Percentiles rank a stretch among this genome's conserved stretches.
These are phyloP conservation scores for Ilex asprella DNA, from an alignment of 257 asterid genomes.

Conservation along the genomic window DNA sequence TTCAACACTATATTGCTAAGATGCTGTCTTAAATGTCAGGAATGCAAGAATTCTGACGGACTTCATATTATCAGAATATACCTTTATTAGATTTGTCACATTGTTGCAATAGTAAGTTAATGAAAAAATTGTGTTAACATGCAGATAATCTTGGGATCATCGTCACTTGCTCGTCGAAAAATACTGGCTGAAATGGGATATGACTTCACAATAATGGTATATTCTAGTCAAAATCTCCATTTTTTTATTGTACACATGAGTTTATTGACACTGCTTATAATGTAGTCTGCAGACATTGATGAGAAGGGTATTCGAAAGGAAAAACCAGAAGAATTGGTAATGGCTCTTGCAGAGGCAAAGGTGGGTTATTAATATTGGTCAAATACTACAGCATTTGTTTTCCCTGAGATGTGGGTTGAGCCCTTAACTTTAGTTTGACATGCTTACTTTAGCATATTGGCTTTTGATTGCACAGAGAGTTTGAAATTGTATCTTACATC, in stretches of 20 bases:
- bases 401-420: no score
- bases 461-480: no score
- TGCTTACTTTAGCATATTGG: no score
- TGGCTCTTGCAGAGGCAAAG: conserved; percentile 93
- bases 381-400: no score
- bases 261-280: not conserved
- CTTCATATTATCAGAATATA: no score
- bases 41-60: no score
- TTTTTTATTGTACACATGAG: not conserved
- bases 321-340: conserved; percentile 85
- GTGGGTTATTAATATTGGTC: conserved; percentile 20
- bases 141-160: conserved; percentile 86
- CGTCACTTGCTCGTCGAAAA: conserved; percentile 69
- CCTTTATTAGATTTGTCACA: no score
- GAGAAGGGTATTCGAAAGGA: conserved; percentile 85
- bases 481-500: no score
- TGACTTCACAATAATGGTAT: conserved; percentile 66
- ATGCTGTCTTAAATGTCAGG: no score
- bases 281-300: conserved; percentile 86
- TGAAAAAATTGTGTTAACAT: not conserved
- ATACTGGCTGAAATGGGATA: conserved; percentile 73
- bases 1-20: no score
- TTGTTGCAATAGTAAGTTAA: no score
- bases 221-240: not conserved
- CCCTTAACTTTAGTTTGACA: no score